A percentile compares a stretch with the other conserved stretches of the same genome.
Conservation (phyloP, 345 rosid genomes). For the Nasturtium officinale region DNA sequence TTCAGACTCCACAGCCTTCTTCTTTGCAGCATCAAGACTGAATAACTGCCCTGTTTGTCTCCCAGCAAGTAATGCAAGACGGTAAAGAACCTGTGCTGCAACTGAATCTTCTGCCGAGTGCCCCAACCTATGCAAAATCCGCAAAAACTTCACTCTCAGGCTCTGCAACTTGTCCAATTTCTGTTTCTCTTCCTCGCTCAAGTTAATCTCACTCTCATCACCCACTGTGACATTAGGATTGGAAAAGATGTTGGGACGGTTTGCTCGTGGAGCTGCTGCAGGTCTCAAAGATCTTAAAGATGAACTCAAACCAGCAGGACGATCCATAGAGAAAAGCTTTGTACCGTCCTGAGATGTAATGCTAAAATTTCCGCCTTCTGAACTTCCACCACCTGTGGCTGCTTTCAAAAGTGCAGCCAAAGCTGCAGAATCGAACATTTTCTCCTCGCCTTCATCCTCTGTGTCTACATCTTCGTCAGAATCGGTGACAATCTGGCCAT, state of each 20-base stretch:
- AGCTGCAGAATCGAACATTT: conserved; percentile 80
- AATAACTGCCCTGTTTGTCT: conserved; percentile 68
- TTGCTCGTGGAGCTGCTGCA: conserved; percentile 65
- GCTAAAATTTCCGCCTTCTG: conserved; percentile 63
- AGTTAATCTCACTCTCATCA: conserved; percentile 55
- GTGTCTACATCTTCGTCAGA: conserved; percentile 90
- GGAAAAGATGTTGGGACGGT: conserved; percentile 59
- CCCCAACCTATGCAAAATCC: conserved; percentile 82
- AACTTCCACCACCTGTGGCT: conserved; percentile 68
- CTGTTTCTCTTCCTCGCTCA: conserved; percentile 86
- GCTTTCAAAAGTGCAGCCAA: conserved; percentile 94
- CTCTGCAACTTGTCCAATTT: conserved; percentile 79
- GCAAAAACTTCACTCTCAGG: conserved; percentile 75
- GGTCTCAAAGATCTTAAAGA: conserved; percentile 71
- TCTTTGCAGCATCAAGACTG: conserved; percentile 81
- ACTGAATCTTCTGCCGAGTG: conserved; percentile 78
- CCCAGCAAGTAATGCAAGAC: conserved; percentile 76
- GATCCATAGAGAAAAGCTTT: conserved; percentile 85
- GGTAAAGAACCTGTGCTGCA: conserved; percentile 80
- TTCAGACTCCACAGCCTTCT: conserved; percentile 72
- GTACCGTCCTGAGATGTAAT: conserved; percentile 87
- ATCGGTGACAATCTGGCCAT: conserved; percentile 83
- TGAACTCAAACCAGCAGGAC: conserved; percentile 91
- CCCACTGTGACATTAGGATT: conserved; percentile 47
- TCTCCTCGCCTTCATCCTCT: conserved; percentile 86